These are phyloP conservation scores for Lepidium didymum DNA, from an alignment of 345 rosid species.

Conservation along the genomic window DNA sequence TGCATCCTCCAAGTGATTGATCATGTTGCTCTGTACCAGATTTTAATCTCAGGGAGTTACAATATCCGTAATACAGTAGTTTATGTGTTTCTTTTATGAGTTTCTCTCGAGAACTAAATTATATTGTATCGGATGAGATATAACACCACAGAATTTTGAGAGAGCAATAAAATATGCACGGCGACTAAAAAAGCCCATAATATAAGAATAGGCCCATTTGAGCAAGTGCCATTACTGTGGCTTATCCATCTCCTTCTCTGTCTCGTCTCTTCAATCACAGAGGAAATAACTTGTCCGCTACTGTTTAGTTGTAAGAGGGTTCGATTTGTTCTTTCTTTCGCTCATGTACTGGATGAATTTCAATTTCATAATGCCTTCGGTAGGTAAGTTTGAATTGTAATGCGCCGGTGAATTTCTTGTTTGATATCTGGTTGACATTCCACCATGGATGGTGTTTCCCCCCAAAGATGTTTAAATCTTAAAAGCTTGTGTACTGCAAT, in stretches of 20 bases:
- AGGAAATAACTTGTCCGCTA: background rate
- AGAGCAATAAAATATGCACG: background rate
- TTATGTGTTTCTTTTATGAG: background rate
- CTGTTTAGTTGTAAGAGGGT: background rate
- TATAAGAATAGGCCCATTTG: background rate
- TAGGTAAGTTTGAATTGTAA: background rate
- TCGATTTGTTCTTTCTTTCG: background rate
- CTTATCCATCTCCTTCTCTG: slow-evolving; percentile 13
- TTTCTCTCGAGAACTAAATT: background rate
- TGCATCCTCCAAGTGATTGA: background rate
- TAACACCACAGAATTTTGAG: too few relatives aligned
- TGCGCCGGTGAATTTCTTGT: background rate
- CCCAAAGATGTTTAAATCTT: background rate
- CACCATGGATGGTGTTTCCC: background rate
- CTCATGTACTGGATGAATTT: background rate
- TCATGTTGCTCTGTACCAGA: background rate
- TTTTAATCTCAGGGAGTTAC: background rate
- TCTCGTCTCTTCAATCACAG: background rate
- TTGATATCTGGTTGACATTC: background rate
- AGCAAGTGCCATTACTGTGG: background rate
- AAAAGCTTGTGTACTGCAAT: background rate
- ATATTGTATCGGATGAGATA: background rate
- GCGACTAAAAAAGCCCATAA: background rate
- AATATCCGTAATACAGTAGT: background rate
- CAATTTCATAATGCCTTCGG: background rate